A percentile compares a stretch with the other conserved stretches of the same genome.
Conservation (phyloP, 768 basidiomycete species). For the Boletus speciosus region DNA sequence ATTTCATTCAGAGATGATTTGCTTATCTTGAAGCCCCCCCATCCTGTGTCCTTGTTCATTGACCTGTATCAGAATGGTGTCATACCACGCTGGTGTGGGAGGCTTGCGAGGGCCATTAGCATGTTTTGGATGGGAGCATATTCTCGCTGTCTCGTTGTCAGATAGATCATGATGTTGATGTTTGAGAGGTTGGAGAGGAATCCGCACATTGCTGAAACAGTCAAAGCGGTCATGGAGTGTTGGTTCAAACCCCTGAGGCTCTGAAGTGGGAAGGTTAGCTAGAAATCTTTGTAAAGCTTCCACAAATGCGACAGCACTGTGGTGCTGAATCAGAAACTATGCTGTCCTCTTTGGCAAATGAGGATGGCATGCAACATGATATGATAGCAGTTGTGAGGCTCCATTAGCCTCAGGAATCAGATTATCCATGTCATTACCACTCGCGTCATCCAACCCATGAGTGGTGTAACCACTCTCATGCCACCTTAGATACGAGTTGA, state of each 20-base stretch:
- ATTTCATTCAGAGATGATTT: no score
- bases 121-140: background rate
- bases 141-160: background rate
- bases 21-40: no score
- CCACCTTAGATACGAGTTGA: background rate
- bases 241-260: background rate
- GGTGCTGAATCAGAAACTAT: background rate
- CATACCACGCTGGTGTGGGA: background rate
- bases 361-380: background rate
- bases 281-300: background rate
- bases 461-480: accelerated
- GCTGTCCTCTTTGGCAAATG: background rate
- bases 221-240: background rate
- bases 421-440: no score
- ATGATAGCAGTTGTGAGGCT: background rate
- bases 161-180: background rate
- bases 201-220: background rate
- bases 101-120: background rate
- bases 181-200: background rate
- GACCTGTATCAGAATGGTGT: background rate
- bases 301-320: background rate
- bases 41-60: background rate
- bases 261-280: background rate
- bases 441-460: background rate
- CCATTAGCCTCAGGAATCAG: no score